Percentiles rank a stretch among this genome's conserved stretches.
Evolutionary conservation across 495 filamentous ascomycete species (phyloP).

Genomic region (Penicillium ochrochloron): DNA sequence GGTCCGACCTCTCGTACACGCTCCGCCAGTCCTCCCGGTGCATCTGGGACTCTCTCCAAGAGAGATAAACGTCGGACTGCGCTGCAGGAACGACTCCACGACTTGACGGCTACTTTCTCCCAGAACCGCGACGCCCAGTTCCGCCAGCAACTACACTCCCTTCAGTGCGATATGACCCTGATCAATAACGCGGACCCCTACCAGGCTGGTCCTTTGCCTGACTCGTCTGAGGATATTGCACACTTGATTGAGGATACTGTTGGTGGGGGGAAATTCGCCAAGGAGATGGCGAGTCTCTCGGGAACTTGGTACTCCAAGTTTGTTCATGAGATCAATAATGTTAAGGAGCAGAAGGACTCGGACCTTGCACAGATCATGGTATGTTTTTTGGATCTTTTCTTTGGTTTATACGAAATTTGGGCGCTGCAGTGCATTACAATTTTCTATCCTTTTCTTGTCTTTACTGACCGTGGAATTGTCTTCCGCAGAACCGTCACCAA

Average conservation of each 20-base stretch:
- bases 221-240: slow-evolving; percentile 68
- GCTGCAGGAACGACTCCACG: slow-evolving; percentile 73
- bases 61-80: slow-evolving; percentile 84
- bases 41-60: slow-evolving; percentile 64
- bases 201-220: slow-evolving; percentile 69
- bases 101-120: slow-evolving; percentile 74
- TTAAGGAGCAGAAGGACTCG: slow-evolving; percentile 81
- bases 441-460: slow-evolving; percentile 16
- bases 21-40: slow-evolving; percentile 42
- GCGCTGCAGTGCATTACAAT: slow-evolving; percentile 59
- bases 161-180: slow-evolving; percentile 88
- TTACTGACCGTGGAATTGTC: slow-evolving; percentile 14
- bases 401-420: background rate
- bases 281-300: slow-evolving; percentile 66
- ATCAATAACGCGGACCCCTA: slow-evolving; percentile 85
- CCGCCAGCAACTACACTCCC: slow-evolving; percentile 82
- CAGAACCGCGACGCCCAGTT: slow-evolving; percentile 83
- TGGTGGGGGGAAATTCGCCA: slow-evolving; percentile 56
- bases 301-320: slow-evolving; percentile 81
- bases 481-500: slow-evolving; percentile 44
- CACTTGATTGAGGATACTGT: slow-evolving; percentile 64
- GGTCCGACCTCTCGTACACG: slow-evolving; percentile 37
- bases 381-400: slow-evolving; percentile 36
- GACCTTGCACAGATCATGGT: slow-evolving; percentile 78
- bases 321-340: slow-evolving; percentile 81